phyloP scores from a whole-genome alignment of 2,329 filamentous ascomycete species.

The Aspergillus japonicus region DNA sequence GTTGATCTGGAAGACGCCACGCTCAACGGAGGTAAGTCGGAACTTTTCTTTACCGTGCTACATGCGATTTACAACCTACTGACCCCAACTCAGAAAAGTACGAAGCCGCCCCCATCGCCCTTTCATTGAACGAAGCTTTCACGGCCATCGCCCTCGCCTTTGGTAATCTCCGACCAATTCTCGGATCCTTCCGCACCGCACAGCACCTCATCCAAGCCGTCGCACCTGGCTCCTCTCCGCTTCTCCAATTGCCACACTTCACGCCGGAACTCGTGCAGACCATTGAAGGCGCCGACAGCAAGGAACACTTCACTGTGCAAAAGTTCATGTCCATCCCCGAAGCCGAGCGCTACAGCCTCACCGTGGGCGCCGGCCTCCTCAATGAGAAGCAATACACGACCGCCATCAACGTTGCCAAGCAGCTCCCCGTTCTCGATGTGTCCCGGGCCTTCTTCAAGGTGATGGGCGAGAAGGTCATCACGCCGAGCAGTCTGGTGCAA shows the following conservation, averaged over 20 bases:
- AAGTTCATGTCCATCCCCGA: conserved; percentile 85
- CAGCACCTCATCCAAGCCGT: conserved; percentile 90
- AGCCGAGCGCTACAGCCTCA: conserved; percentile 67
- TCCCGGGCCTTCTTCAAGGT: conserved; percentile 99
- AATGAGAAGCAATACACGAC: conserved; percentile 73
- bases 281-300: conserved; percentile 59
- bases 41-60: not conserved
- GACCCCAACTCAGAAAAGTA: conserved; percentile 64
- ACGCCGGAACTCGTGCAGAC: conserved; percentile 58
- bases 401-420: conserved; percentile 72
- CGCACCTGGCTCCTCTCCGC: conserved; percentile 76
- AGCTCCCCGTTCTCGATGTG: conserved; percentile 79
- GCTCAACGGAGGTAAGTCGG: conserved; percentile 62
- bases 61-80: conserved; percentile 12
- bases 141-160: conserved; percentile 84
- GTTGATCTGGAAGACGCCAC: conserved; percentile 76
- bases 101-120: conserved; percentile 82
- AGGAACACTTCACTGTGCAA: conserved; percentile 74
- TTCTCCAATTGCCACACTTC: conserved; percentile 89
- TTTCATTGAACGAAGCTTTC: conserved; percentile 81
- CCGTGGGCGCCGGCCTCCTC: conserved; percentile 68
- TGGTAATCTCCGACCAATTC: conserved; percentile 75
- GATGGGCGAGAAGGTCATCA: conserved; percentile 87
- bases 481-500: conserved; percentile 86
- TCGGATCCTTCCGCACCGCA: conserved; percentile 76